Evolutionary conservation across 2,329 filamentous ascomycete genomes (phyloP).

Genomic region (Aschersonia sp.): DNA sequence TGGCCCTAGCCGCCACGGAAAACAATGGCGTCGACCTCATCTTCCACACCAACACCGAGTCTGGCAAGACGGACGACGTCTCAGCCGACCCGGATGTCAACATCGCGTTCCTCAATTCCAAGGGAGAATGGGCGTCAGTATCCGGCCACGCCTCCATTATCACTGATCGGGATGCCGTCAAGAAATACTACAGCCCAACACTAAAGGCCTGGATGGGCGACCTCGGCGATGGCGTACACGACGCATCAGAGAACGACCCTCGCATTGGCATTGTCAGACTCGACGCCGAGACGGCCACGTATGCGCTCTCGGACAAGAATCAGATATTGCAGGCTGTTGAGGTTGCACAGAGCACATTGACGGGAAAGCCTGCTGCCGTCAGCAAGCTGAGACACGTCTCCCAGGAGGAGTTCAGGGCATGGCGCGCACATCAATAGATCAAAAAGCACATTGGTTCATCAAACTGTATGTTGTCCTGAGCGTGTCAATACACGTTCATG

Average conservation of each 20-base stretch:
- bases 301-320: slow-evolving; percentile 50
- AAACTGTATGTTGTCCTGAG: too few species aligned
- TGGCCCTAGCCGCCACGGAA: slow-evolving; percentile 77
- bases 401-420: slow-evolving; percentile 49
- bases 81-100: slow-evolving; percentile 61
- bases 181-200: slow-evolving; percentile 59
- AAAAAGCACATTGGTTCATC: neutral
- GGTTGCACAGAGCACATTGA: slow-evolving; percentile 61
- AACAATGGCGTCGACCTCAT: slow-evolving; percentile 65
- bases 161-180: slow-evolving; percentile 52
- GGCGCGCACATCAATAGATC: slow-evolving; percentile 14
- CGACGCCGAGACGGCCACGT: slow-evolving; percentile 57
- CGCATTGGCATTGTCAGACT: slow-evolving; percentile 72
- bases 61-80: slow-evolving; percentile 75
- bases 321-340: slow-evolving; percentile 51
- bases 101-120: slow-evolving; percentile 61
- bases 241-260: slow-evolving; percentile 69
- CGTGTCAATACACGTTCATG: too few species aligned
- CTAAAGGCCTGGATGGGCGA: slow-evolving; percentile 83
- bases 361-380: slow-evolving; percentile 54
- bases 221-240: slow-evolving; percentile 68
- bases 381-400: slow-evolving; percentile 66
- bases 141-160: slow-evolving; percentile 59
- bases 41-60: slow-evolving; percentile 87
- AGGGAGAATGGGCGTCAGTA: slow-evolving; percentile 76